These are phyloP conservation scores for Ceratobasidium papillatum DNA, from an alignment of 1,284 basidiomycete species.

Conservation along the genomic window DNA sequence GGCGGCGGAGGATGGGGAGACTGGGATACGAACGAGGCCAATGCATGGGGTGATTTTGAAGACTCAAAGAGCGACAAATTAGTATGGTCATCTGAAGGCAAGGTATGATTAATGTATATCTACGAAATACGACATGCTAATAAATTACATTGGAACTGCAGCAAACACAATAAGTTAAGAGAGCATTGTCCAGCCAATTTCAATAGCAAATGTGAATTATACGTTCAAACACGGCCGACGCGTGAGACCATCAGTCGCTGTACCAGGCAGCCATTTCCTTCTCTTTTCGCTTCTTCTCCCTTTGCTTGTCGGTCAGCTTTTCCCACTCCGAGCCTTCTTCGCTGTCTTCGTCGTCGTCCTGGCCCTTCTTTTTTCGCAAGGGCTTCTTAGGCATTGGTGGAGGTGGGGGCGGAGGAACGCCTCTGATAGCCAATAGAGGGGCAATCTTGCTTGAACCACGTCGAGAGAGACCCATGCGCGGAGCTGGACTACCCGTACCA, in stretches of 20 bases:
- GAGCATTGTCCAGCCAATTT: background rate
- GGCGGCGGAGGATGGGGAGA: conserved; percentile 20
- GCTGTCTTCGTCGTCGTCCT: conserved; percentile 34
- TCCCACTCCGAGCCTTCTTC: conserved; percentile 38
- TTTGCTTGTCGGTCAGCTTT: conserved; percentile 37
- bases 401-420: conserved; percentile 34
- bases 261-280: conserved; percentile 38
- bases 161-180: conserved; percentile 28
- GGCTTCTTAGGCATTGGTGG: conserved; percentile 39
- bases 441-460: conserved; percentile 38
- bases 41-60: conserved; percentile 16
- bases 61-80: background rate
- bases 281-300: conserved; percentile 36
- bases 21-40: background rate
- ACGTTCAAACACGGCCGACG: background rate
- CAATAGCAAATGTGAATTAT: background rate
- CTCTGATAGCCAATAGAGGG: conserved; percentile 27
- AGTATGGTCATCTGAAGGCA: background rate
- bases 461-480: conserved; percentile 37
- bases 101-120: background rate
- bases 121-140: background rate
- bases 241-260: conserved; percentile 3
- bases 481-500: conserved; percentile 22
- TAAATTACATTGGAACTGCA: conserved; percentile 28
- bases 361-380: conserved; percentile 29